Evolutionary conservation across 2,329 filamentous ascomycete species (phyloP).

Genomic region (Endocalyx cinctus): DNA sequence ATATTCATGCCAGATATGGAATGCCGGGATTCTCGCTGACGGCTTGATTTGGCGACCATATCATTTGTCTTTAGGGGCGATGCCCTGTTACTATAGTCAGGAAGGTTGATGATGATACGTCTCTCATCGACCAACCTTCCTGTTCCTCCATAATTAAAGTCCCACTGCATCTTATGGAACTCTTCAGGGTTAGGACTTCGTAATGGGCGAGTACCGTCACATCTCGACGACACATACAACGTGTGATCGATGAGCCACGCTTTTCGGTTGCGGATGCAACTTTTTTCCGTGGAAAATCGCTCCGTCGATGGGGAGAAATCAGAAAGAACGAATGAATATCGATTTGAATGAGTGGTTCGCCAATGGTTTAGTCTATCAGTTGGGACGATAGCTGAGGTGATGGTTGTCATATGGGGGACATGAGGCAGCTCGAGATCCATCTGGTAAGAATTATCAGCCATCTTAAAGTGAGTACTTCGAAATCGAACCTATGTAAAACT

Average conservation of each 20-base stretch:
- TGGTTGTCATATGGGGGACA: constrained; percentile 42
- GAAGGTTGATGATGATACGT: constrained; percentile 17
- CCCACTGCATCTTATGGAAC: constrained; percentile 39
- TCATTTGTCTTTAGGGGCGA: constrained; percentile 15
- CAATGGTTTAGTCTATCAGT: constrained; percentile 32
- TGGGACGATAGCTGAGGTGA: constrained; percentile 36
- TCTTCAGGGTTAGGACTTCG: constrained; percentile 33
- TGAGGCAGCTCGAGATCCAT: constrained; percentile 40
- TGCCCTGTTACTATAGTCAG: constrained; percentile 11
- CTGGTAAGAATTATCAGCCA: constrained; percentile 18
- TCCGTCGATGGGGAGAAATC: constrained; percentile 28
- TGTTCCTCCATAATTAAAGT: constrained; percentile 16
- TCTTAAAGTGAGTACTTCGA: too few relatives aligned
- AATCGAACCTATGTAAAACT: too few relatives aligned
- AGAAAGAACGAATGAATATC: constrained; percentile 37
- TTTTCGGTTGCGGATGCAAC: constrained; percentile 34
- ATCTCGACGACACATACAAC: constrained; percentile 35
- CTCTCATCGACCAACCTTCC: constrained; percentile 33
- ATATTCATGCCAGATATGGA: constrained; percentile 17
- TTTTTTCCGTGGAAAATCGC: constrained; percentile 21
- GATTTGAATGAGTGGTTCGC: constrained; percentile 31
- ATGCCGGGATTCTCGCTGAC: constrained; percentile 13
- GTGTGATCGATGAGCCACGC: constrained; percentile 40
- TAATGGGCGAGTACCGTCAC: constrained; percentile 32
- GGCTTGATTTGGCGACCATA: constrained; percentile 10